Conservation (phyloP, 2,329 filamentous ascomycete species). For the Seiridium unicorne region DNA sequence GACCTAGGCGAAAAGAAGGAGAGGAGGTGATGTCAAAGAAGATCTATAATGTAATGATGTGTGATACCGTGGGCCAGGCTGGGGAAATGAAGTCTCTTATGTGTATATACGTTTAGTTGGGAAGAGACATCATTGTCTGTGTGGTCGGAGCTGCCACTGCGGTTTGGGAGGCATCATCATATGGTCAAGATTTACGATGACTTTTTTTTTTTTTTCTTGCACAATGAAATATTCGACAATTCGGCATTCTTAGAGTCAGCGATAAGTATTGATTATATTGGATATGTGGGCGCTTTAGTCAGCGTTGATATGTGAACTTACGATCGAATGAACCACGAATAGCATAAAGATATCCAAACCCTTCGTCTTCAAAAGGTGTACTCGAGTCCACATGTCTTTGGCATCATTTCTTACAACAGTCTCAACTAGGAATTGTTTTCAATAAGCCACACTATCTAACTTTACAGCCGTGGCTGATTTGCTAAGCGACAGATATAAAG, state of each 20-base stretch:
- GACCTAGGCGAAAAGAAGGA: constrained; percentile 28
- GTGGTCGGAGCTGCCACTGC: background rate
- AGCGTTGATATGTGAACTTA: too few species aligned
- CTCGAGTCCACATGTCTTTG: too few species aligned
- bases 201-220: background rate
- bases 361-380: too few species aligned
- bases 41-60: background rate
- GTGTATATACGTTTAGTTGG: background rate
- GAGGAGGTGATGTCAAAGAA: background rate
- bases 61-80: background rate
- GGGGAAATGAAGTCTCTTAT: background rate
- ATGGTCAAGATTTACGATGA: background rate
- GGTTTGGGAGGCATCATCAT: background rate
- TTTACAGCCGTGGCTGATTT: background rate
- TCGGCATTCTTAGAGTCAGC: background rate
- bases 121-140: background rate
- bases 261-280: too few species aligned
- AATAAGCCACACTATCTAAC: too few species aligned
- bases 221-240: background rate
- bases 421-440: too few species aligned
- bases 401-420: too few species aligned
- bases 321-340: too few species aligned
- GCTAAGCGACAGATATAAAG: background rate
- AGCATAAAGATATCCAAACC: too few species aligned
- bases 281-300: too few species aligned